Evolutionary conservation across 2,329 filamentous ascomycete genomes (phyloP).

Genomic region (Incumbomyces lentus): DNA sequence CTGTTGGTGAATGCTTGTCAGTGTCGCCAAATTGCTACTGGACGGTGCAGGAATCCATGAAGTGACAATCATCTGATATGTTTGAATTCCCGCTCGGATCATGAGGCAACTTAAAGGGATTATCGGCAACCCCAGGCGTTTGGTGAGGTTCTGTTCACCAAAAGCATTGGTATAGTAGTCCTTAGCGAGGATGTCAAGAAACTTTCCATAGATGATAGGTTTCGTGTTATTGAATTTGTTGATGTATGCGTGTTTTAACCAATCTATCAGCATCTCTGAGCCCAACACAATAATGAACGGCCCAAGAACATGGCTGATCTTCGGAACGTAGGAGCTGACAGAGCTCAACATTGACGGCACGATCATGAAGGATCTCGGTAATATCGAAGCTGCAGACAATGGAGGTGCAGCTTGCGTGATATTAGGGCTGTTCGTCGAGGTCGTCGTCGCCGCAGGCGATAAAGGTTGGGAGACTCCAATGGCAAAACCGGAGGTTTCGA

Average conservation of each 20-base stretch:
- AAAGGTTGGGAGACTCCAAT: constrained; percentile 29
- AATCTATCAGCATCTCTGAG: constrained; percentile 93
- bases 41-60: constrained; percentile 56
- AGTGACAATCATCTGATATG: constrained; percentile 95
- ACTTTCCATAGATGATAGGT: constrained; percentile 76
- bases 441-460: constrained; percentile 29
- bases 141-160: constrained; percentile 76
- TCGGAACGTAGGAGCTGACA: constrained; percentile 35
- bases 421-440: constrained; percentile 41
- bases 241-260: constrained; percentile 95
- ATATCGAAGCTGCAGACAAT: constrained; percentile 52
- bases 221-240: constrained; percentile 98
- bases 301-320: constrained; percentile 67
- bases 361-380: constrained; percentile 84
- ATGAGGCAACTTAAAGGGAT: constrained; percentile 89
- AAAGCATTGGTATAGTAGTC: constrained; percentile 98
- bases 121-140: constrained; percentile 78
- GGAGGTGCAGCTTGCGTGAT: constrained; percentile 37
- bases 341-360: constrained; percentile 51
- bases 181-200: constrained; percentile 87
- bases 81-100: constrained; percentile 86
- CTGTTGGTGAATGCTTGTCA: constrained; percentile 34
- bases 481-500: constrained; percentile 82
- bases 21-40: constrained; percentile 26
- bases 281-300: constrained; percentile 90